Base-by-base conservation (phyloP, 176 grass and related monocot genomes). In the Otatea glauca region DNA sequence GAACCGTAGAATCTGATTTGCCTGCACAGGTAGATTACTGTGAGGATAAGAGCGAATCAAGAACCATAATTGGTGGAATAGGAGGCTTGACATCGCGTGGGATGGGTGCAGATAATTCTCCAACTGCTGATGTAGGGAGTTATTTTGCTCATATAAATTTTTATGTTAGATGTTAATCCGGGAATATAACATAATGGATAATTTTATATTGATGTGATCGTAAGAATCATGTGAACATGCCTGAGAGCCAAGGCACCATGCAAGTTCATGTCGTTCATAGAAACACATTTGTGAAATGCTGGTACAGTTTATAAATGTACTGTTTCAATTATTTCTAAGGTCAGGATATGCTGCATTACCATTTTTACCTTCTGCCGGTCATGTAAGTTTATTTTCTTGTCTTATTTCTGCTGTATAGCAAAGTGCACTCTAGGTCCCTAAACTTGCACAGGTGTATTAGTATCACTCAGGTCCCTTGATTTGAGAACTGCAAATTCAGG, bases 1-100 rank as follows among this genome's bases (percentile, higher is more conserved):
- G 90, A 92, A 95, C 90, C 34, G 16, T 86, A 62, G 90, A 95
- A 24, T 49, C 88, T 67, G 69, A 88, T 84, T 65, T 53, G 37
- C 41, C 79, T 73, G 27, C 81, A 58, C 62, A 86, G 42, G 44
- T 29, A 13, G 82, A 67, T 34, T 71, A 79, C 17, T 23, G 0
- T 41, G 76, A 70, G 24, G 81, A 84, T 27, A 84, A 86, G 54
- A 80, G 74, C 7, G 41, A 86, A 59, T 20, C 49, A 59, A 50
- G 81, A 65, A 39, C 70, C 29, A 37, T 55, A 37, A 75, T 48
- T 66, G 67, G 80, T 86, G 81, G 74, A 78, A 58, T 25, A 76
- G 74, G 69, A 68, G 83, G 78, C 68, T 85, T 63, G 77, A 79
- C 37, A 54, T 70, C 63, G 58, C 80, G 43, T 70, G 75, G 62